Evolutionary conservation across 1,284 basidiomycete genomes (phyloP), one percentile per base, ranked within the genome.

Genomic region (Boletus smithii): DNA sequence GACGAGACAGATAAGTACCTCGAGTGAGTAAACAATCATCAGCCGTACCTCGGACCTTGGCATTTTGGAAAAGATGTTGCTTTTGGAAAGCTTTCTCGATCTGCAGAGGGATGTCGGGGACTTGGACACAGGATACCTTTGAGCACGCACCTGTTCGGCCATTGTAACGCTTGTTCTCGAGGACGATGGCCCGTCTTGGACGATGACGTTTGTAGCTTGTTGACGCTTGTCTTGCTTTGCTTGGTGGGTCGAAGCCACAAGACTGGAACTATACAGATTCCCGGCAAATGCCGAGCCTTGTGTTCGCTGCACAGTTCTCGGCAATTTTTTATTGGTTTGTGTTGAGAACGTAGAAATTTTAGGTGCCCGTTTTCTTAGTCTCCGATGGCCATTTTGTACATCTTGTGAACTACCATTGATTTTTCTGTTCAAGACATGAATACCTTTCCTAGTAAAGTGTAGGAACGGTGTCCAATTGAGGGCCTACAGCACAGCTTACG

Each of bases 11-110:
- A 54, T 63, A 46, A 60, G 49, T 23, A 31, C 14, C 24, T 23
- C 16, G 20, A n/a, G 29, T 11, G 41, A 42, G 45, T 14, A 32
- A 40, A 53, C 33, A 44, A 53, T 39, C 42, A 37, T 39, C 27
- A n/a, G 35, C 29, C 65, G 83, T 75, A 91, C 91, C 90, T 68
- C 86, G 87, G 62, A 81, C 77, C 83, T 99, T 99, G 72, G 91
- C 80, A 77, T 97, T 97, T 75, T 97, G 92, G 85, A 99, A 99
- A 71, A 99, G 83, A 68, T 86, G 83, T 74, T 99, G 95, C 80
- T 97, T 97, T 76, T 95, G 93, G 80, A 80, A 97, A 60, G 90
- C 88, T 75, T 91, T 94, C 74, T 95, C 91, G 66, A 93, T 83
- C 88, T 94, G 38, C n/a, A 46, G 46, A 39, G 18, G 14, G 42